Conservation (phyloP, 2,329 filamentous ascomycete genomes). For the Dothideomycetes sp. region DNA sequence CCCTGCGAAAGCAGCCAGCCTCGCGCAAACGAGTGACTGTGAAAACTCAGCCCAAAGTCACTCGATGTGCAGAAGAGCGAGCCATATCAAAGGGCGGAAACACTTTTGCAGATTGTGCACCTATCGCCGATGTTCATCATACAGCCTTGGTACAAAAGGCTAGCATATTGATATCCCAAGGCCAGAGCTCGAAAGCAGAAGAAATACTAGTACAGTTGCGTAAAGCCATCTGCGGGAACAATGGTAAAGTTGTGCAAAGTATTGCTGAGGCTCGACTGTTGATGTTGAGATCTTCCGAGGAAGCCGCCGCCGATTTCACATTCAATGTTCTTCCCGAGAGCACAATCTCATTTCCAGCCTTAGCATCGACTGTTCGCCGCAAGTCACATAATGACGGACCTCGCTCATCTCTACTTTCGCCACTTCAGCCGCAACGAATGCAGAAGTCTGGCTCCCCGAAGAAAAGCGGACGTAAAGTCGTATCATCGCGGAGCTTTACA, state of each 20-base stretch:
- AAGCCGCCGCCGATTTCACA: slow-evolving; percentile 36
- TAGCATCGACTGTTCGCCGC: slow-evolving; percentile 23
- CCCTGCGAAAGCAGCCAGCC: too few relatives aligned
- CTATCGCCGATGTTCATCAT: not conserved
- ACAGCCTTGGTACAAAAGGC: slow-evolving; percentile 7
- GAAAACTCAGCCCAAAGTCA: too few relatives aligned
- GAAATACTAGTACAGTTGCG: not conserved
- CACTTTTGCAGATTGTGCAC: not conserved
- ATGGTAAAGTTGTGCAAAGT: not conserved
- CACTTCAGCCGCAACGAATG: not conserved
- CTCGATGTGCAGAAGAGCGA: too few relatives aligned
- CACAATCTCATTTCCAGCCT: slow-evolving; percentile 73
- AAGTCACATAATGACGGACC: slow-evolving; percentile 6
- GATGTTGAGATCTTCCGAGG: slow-evolving; percentile 2
- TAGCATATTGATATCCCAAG: slow-evolving; percentile 3
- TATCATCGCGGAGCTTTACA: slow-evolving; percentile 34
- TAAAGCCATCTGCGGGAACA: not conserved
- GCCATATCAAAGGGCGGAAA: not conserved
- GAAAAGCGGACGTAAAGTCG: slow-evolving; percentile 7
- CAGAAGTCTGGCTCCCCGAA: slow-evolving; percentile 3
- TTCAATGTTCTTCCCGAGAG: slow-evolving; percentile 89
- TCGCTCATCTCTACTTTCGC: slow-evolving; percentile 15
- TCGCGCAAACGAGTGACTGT: too few relatives aligned
- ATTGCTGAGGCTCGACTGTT: slow-evolving; percentile 3
- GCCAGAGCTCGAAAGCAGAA: not conserved